phyloP scores from a whole-genome alignment of 164 flowering plant genomes.

The Santalum album region DNA sequence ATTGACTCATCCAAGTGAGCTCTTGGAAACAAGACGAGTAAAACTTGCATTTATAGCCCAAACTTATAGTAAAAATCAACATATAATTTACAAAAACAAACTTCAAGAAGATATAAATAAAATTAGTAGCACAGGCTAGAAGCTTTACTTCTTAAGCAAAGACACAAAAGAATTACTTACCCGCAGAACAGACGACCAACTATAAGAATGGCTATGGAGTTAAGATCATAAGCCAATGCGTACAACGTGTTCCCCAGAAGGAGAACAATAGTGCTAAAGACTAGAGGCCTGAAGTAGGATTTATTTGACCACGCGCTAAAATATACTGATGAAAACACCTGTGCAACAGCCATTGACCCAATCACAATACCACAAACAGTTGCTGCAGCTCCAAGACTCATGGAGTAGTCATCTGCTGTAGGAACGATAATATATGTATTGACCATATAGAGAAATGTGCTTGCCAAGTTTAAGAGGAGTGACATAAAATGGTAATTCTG shows the following conservation, averaged over 20 bases:
- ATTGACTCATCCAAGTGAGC: too few species aligned
- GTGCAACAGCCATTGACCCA: slow-evolving; percentile 78
- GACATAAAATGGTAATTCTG: slow-evolving; percentile 60
- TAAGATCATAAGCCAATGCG: slow-evolving; percentile 56
- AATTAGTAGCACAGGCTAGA: too few species aligned
- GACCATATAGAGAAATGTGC: slow-evolving; percentile 72
- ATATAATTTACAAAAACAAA: too few species aligned
- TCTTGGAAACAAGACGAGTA: too few species aligned
- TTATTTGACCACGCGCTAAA: slow-evolving; percentile 81
- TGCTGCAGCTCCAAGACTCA: slow-evolving; percentile 69
- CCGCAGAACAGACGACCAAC: slow-evolving; percentile 66
- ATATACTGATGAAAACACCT: slow-evolving; percentile 65
- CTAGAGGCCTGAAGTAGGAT: slow-evolving; percentile 63
- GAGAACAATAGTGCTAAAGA: slow-evolving; percentile 68
- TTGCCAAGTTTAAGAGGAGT: slow-evolving; percentile 52
- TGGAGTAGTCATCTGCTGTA: slow-evolving; percentile 64
- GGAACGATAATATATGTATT: slow-evolving; percentile 73
- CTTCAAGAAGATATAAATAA: too few species aligned
- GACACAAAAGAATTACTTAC: slow-evolving; percentile 24
- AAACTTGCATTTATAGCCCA: too few species aligned
- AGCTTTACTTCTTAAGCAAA: background rate
- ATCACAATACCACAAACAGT: slow-evolving; percentile 70
- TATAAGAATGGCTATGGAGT: slow-evolving; percentile 47
- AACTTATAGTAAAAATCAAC: too few species aligned
- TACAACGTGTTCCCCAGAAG: slow-evolving; percentile 50